Evolutionary conservation across 148 eudicot species (phyloP), one percentile per base, ranked within the genome.

Genomic region (Camellia japonica): DNA sequence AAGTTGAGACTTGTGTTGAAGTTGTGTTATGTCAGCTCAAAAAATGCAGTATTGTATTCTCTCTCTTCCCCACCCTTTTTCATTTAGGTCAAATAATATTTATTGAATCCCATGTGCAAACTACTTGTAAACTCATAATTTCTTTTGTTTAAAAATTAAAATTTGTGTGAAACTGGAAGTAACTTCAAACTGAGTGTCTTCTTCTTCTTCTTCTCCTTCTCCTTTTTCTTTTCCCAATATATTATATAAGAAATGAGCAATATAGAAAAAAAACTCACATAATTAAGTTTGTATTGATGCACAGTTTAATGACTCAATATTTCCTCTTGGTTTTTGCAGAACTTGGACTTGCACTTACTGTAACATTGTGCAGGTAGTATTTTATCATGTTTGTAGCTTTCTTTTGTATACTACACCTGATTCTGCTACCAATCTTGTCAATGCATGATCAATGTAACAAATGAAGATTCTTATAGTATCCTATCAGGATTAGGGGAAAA

Each of bases 311-410:
- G 49, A 78, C 71, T 82, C 19, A 63, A 60, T 79, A 49, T 18
- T 66, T 75, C 61, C 80, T 82, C 81, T 67, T 80, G 44, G 30
- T 79, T 75, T 71, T 88, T 81, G 79, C 97, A 96, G 99, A 85
- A 90, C 83, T 81, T 90, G 83, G 84, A 92, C 98, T 15, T 96
- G 99, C 83, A 78, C 89, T 10, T 89, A 89, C 76, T 96, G 99
- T 84, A 86, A 85, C 76, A 85, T 92, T 67, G 67, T 91, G 87
- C 99, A 91, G 99, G 99, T 96, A 90, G 20, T 52, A 49, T 60
- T 58, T 80, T 73, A 69, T 70, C 71, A 44, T 63, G 61, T 55
- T 80, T 82, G n/a, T 70, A 44, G 14, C 70, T 72, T 55, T 55
- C 20, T 79, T 74, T 75, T 62, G 38, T 30, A 62, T 38, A 30